These are phyloP conservation scores for Ophiostoma novo-ulmi DNA, from an alignment of 2,329 filamentous ascomycete genomes.

Conservation along the genomic window DNA sequence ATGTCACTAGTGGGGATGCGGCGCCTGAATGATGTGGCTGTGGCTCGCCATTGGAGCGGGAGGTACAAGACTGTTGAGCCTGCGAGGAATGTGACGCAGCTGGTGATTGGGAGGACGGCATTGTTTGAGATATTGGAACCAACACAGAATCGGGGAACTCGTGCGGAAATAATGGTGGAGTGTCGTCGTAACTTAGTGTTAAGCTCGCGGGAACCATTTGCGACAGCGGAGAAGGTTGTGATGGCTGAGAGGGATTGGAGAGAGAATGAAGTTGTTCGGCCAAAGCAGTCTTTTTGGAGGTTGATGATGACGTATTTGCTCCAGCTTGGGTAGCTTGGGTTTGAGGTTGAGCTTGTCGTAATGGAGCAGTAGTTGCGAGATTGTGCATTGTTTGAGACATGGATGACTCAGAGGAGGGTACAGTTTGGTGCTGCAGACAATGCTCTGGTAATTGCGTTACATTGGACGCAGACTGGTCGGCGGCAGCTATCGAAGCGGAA, in stretches of 20 bases:
- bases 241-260: background rate
- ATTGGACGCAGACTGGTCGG: background rate
- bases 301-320: conserved; percentile 8
- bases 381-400: background rate
- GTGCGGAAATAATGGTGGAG: background rate
- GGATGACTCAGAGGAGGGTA: conserved; percentile 1
- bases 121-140: background rate
- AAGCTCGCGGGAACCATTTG: conserved; percentile 10
- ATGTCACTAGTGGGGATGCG: background rate
- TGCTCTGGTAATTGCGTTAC: background rate
- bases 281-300: background rate
- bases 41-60: background rate
- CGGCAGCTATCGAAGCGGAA: background rate
- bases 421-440: background rate
- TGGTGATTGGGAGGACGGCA: background rate
- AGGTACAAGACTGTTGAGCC: background rate
- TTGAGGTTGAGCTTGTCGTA: background rate
- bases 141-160: background rate
- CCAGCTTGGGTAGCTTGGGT: too few relatives aligned
- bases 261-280: background rate
- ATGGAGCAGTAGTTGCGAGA: background rate
- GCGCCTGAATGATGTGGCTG: background rate
- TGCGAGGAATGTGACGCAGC: background rate
- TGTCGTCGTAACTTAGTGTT: background rate
- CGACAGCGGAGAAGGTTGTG: conserved; percentile 5